Conservation (phyloP, 192 early-diverging fungal species). For the Dissophora ornata region DNA sequence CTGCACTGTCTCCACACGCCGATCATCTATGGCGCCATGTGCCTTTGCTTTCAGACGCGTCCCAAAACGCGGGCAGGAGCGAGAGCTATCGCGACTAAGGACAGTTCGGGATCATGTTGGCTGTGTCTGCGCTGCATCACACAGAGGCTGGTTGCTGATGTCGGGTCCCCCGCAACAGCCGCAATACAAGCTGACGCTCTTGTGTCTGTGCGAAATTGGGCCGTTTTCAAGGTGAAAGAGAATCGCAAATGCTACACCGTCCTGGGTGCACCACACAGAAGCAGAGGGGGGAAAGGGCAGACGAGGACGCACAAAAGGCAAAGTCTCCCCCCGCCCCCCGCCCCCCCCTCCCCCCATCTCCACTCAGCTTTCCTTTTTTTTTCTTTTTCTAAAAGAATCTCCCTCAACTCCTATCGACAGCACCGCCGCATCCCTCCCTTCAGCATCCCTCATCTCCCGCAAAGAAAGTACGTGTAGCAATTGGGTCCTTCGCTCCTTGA, state of each 20-base stretch:
- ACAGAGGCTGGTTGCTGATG: too few species aligned
- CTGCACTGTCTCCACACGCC: too few species aligned
- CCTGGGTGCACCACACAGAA: not conserved
- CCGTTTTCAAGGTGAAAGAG: slow-evolving; percentile 31
- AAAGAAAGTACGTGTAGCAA: not conserved
- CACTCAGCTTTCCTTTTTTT: slow-evolving; percentile 1
- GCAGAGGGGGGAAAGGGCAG: too few species aligned
- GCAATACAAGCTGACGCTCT: too few species aligned
- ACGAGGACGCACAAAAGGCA: not conserved
- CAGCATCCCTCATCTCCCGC: not conserved
- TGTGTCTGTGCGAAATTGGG: slow-evolving; percentile 25
- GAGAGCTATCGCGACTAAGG: not conserved
- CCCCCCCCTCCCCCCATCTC: not conserved
- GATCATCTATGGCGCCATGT: too few species aligned
- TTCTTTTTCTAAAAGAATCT: not conserved
- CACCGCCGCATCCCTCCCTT: too few species aligned
- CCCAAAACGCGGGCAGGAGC: too few species aligned
- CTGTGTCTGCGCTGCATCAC: not conserved
- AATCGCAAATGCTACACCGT: slow-evolving; percentile 20
- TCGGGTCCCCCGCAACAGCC: too few species aligned
- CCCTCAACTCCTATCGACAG: too few species aligned
- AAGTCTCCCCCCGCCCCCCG: not conserved
- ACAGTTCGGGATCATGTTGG: not conserved
- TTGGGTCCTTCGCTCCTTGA: too few species aligned
- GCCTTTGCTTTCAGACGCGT: too few species aligned